These are phyloP conservation scores for Penicillium odoratum DNA, from an alignment of 495 filamentous ascomycete genomes.

Conservation along the genomic window DNA sequence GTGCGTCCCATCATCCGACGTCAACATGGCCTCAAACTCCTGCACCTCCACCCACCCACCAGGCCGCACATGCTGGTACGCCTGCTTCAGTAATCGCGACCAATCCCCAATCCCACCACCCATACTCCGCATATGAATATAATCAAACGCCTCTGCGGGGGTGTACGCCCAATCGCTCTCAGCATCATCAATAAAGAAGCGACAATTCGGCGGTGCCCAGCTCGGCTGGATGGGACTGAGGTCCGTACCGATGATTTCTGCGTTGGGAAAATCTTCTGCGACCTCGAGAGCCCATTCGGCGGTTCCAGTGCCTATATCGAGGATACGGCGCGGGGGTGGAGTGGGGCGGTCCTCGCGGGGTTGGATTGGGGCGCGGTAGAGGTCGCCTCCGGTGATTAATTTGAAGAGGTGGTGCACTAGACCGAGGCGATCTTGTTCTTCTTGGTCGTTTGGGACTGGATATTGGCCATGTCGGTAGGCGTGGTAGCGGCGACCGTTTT, in stretches of 20 bases:
- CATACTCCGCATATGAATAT: conserved; percentile 48
- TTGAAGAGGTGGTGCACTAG: conserved; percentile 62
- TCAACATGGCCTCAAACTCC: conserved; percentile 44
- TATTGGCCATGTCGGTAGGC: conserved; percentile 58
- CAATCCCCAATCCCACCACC: conserved; percentile 48
- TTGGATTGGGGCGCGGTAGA: conserved; percentile 53
- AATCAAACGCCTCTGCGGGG: conserved; percentile 44
- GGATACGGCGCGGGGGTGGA: conserved; percentile 30
- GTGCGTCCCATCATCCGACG: conserved; percentile 42
- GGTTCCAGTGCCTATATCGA: conserved; percentile 57
- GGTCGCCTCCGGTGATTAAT: conserved; percentile 49
- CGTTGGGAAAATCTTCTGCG: conserved; percentile 55
- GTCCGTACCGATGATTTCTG: conserved; percentile 64
- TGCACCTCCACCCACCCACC: conserved; percentile 58
- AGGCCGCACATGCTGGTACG: conserved; percentile 44
- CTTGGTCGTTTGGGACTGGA: conserved; percentile 59
- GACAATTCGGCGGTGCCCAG: conserved; percentile 50
- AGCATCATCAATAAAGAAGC: conserved; percentile 51
- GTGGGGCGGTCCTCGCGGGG: conserved; percentile 8
- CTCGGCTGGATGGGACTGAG: conserved; percentile 56
- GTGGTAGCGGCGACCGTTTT: conserved; percentile 65
- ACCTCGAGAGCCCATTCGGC: conserved; percentile 65
- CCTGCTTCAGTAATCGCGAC: conserved; percentile 37
- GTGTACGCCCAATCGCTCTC: conserved; percentile 51
- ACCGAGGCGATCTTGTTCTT: conserved; percentile 67